These are phyloP conservation scores for Trypanosomatidae sp. DNA, from an alignment of 208 protist species.

Conservation along the genomic window DNA sequence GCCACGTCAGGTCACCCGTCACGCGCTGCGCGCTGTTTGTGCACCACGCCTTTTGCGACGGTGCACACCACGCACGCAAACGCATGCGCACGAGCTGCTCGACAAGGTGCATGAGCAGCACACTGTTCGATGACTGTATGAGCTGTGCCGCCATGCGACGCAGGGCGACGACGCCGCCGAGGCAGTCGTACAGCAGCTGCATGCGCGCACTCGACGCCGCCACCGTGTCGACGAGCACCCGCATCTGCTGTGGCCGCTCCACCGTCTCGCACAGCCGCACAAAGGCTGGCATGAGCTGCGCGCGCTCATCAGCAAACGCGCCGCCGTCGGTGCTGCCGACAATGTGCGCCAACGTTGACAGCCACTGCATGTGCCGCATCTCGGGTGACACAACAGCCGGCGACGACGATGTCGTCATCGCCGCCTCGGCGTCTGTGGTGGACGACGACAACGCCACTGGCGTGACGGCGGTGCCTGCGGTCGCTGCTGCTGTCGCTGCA, in stretches of 20 bases:
- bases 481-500: too few species aligned
- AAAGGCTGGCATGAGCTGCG: conserved; percentile 29
- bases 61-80: conserved; percentile 24
- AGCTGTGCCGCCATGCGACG: conserved; percentile 39
- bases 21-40: conserved; percentile 26
- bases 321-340: conserved; percentile 23
- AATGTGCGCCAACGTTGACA: conserved; percentile 41
- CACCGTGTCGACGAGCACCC: conserved; percentile 36
- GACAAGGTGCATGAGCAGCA: conserved; percentile 36
- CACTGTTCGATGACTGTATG: conserved; percentile 11
- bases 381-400: conserved; percentile 12
- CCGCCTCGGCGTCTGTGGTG: too few species aligned
- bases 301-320: conserved; percentile 48
- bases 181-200: conserved; percentile 45
- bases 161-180: conserved; percentile 49
- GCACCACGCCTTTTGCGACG: conserved; percentile 53
- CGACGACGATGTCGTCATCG: too few species aligned
- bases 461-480: too few species aligned
- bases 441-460: conserved; percentile 4
- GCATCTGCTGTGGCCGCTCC: conserved; percentile 35
- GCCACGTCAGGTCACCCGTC: conserved; percentile 40
- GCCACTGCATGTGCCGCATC: conserved; percentile 60
- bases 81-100: conserved; percentile 37
- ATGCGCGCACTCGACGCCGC: conserved; percentile 29
- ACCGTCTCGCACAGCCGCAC: conserved; percentile 64